Evolutionary conservation across 805 yeast species (phyloP).

Genomic region (Teunomyces gatunensis): DNA sequence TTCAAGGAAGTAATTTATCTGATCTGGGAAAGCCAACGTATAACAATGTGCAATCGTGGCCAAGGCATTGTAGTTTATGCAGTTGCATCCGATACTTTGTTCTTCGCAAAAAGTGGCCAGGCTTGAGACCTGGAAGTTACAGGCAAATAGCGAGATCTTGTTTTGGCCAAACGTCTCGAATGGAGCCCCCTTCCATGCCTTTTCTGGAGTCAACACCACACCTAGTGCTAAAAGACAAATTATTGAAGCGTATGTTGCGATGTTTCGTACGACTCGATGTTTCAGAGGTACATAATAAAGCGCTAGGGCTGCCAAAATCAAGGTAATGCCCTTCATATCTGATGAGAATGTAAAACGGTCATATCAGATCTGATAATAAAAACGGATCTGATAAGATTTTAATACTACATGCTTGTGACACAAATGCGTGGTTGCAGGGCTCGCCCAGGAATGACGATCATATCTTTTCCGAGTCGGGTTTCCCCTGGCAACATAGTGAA

Average conservation of each 20-base stretch:
- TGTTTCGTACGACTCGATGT: not conserved
- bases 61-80: slow-evolving; percentile 29
- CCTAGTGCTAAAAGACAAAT: slow-evolving; percentile 9
- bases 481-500: not conserved
- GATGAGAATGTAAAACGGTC: not conserved
- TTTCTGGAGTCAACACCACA: slow-evolving; percentile 22
- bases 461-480: slow-evolving; percentile 1
- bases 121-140: slow-evolving; percentile 23
- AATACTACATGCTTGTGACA: not conserved
- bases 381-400: not conserved
- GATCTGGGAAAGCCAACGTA: slow-evolving; percentile 19
- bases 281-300: not conserved
- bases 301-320: not conserved
- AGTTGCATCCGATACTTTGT: slow-evolving; percentile 17
- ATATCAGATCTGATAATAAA: not conserved
- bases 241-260: not conserved
- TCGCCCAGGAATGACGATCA: not conserved
- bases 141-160: slow-evolving; percentile 30
- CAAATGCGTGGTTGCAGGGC: not conserved
- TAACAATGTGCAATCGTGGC: slow-evolving; percentile 40
- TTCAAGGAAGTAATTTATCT: slow-evolving; percentile 22
- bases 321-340: not conserved
- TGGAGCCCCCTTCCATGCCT: slow-evolving; percentile 29
- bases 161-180: slow-evolving; percentile 26
- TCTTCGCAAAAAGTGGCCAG: slow-evolving; percentile 21